A percentile compares a stretch with the other conserved stretches of the same genome.
phyloP scores from a whole-genome alignment of 1,284 basidiomycete genomes.

The Naganishia cerealis region DNA sequence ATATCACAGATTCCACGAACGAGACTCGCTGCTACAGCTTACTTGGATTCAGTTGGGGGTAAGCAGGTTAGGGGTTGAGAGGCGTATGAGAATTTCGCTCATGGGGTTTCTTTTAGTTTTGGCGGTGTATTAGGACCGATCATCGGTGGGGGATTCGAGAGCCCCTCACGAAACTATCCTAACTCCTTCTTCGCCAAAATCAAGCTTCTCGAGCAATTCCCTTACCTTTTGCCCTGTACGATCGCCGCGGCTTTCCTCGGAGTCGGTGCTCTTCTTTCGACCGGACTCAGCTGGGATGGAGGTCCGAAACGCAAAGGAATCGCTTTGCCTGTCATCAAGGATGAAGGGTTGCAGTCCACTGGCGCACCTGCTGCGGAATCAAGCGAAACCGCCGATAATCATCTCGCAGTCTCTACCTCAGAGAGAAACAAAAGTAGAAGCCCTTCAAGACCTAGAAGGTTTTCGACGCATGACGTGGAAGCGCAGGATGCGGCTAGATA shows the following conservation, averaged over 20 bases:
- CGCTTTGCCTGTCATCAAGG: constrained; percentile 72
- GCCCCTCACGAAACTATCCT: constrained; percentile 81
- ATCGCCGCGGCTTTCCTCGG: constrained; percentile 72
- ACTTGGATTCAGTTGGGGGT: constrained; percentile 93
- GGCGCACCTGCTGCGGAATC: neutral
- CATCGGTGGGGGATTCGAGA: constrained; percentile 81
- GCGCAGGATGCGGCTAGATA: constrained; percentile 36
- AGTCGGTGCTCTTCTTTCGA: constrained; percentile 74
- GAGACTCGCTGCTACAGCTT: constrained; percentile 92
- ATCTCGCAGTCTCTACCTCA: neutral
- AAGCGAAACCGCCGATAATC: neutral
- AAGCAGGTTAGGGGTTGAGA: neutral
- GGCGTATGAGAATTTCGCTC: neutral
- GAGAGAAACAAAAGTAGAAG: constrained; percentile 6
- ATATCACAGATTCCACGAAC: constrained; percentile 76
- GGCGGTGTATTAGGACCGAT: constrained; percentile 61
- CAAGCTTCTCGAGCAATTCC: constrained; percentile 72
- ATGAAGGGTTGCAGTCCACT: constrained; percentile 19
- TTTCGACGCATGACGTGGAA: constrained; percentile 31
- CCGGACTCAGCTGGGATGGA: constrained; percentile 87
- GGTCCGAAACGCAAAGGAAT: constrained; percentile 76
- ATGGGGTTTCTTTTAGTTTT: constrained; percentile 90
- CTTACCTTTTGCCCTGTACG: constrained; percentile 87
- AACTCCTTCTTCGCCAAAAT: constrained; percentile 63
- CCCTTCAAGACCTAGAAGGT: constrained; percentile 41